Conservation (phyloP, 2,329 filamentous ascomycete genomes). For the Scortechinia acanthostroma region DNA sequence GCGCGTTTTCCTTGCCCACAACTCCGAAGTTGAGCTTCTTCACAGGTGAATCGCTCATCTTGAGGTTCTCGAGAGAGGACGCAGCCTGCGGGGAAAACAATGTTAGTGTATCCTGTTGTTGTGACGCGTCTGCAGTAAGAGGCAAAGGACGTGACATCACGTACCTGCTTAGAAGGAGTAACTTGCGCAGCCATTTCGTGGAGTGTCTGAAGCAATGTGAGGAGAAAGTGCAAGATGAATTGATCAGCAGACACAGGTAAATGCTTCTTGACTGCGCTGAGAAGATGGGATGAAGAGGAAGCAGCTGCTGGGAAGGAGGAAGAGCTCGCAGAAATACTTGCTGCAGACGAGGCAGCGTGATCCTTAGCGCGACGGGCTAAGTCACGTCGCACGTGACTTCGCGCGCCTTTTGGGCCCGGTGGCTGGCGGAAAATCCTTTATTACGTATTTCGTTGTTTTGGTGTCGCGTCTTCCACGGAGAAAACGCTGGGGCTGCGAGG, state of each 20-base stretch:
- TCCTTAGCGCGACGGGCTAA: neutral
- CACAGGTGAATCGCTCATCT: constrained; percentile 76
- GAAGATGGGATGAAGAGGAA: neutral
- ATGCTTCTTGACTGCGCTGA: neutral
- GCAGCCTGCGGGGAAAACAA: constrained; percentile 58
- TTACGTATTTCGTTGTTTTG: too few relatives aligned
- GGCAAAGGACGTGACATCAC: constrained; percentile 9
- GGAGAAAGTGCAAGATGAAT: neutral
- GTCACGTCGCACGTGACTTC: neutral
- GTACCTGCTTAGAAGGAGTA: constrained; percentile 50
- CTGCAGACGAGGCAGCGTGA: neutral
- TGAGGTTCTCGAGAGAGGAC: constrained; percentile 77
- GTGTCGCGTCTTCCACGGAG: too few relatives aligned
- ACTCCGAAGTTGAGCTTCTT: constrained; percentile 80
- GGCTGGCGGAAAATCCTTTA: too few relatives aligned
- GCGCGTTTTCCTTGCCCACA: constrained; percentile 75
- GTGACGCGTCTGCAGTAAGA: constrained; percentile 4
- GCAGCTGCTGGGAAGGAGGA: neutral
- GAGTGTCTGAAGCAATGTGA: too few relatives aligned
- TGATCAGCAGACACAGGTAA: too few relatives aligned
- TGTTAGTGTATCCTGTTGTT: constrained; percentile 21
- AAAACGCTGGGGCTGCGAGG: too few relatives aligned
- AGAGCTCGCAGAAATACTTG: too few relatives aligned
- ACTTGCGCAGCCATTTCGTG: constrained; percentile 6
- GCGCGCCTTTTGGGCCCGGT: too few relatives aligned